phyloP scores from a whole-genome alignment of 2,329 filamentous ascomycete species.

The Cercospora sp. region DNA sequence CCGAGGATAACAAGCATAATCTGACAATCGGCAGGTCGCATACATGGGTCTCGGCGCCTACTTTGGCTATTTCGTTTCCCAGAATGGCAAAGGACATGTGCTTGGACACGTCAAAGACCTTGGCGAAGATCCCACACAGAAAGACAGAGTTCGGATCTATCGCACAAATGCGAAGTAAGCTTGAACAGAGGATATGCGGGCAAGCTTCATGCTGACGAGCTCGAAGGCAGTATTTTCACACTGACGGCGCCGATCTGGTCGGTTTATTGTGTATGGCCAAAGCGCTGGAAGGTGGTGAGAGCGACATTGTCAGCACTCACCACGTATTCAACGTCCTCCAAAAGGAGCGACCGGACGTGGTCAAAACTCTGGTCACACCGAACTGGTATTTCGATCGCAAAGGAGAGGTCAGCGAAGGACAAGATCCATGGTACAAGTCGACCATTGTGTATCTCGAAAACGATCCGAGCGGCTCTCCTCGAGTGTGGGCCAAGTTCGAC shows the following conservation, averaged over 20 bases:
- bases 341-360: constrained; percentile 72
- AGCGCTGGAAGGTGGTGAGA: constrained; percentile 78
- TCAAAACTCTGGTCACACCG: constrained; percentile 70
- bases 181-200: neutral
- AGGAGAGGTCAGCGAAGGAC: constrained; percentile 73
- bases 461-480: constrained; percentile 53
- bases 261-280: constrained; percentile 78
- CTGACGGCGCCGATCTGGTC: constrained; percentile 79
- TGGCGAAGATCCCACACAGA: constrained; percentile 75
- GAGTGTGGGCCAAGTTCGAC: constrained; percentile 84
- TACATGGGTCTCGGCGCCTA: constrained; percentile 83
- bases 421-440: constrained; percentile 52
- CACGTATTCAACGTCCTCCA: constrained; percentile 80
- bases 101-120: constrained; percentile 88
- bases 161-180: constrained; percentile 55
- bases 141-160: constrained; percentile 86
- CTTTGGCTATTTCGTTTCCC: constrained; percentile 82
- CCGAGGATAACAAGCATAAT: neutral
- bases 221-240: constrained; percentile 80
- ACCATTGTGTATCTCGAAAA: constrained; percentile 74
- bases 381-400: constrained; percentile 94
- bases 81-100: constrained; percentile 82
- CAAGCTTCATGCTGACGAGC: constrained; percentile 37
- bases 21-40: constrained; percentile 43
- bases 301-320: constrained; percentile 76